phyloP scores from a whole-genome alignment of 768 basidiomycete genomes.

The Hygrophorus russula region DNA sequence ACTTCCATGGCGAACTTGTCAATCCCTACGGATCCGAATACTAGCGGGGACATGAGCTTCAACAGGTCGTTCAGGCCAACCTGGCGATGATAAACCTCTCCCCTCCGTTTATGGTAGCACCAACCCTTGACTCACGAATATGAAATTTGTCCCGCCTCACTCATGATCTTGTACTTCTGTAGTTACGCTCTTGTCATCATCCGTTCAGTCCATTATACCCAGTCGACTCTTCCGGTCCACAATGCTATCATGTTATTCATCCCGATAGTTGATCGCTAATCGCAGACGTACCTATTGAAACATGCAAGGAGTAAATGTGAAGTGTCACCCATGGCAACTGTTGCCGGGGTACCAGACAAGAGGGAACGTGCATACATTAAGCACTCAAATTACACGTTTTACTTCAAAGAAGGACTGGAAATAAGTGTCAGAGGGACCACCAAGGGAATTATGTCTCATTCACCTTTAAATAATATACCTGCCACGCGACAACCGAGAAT shows the following conservation, averaged over 20 bases:
- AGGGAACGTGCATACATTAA: no score
- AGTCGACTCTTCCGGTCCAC: no score
- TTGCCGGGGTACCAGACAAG: no score
- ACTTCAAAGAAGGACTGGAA: conserved; percentile 81
- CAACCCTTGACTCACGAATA: conserved; percentile 8
- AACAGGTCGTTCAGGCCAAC: conserved; percentile 35
- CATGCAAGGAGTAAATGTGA: no score
- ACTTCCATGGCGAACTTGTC: conserved; percentile 21
- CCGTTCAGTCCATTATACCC: no score
- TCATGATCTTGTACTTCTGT: no score
- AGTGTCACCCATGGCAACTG: no score
- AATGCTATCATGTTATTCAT: no score
- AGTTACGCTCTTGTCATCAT: no score
- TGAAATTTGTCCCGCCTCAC: conserved; percentile 3
- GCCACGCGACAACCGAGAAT: conserved; percentile 90
- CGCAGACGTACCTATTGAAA: no score
- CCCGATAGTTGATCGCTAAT: no score
- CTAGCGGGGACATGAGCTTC: conserved; percentile 39
- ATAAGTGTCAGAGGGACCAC: conserved; percentile 2
- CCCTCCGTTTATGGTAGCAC: no score
- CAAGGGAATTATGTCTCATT: conserved; percentile 9
- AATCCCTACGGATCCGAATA: conserved; percentile 30
- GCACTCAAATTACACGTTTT: conserved; percentile 65
- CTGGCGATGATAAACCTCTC: conserved; percentile 55
- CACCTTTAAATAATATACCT: conserved; percentile 94